Evolutionary conservation across 345 rosid species (phyloP).

Genomic region (Geranium rotundifolium): DNA sequence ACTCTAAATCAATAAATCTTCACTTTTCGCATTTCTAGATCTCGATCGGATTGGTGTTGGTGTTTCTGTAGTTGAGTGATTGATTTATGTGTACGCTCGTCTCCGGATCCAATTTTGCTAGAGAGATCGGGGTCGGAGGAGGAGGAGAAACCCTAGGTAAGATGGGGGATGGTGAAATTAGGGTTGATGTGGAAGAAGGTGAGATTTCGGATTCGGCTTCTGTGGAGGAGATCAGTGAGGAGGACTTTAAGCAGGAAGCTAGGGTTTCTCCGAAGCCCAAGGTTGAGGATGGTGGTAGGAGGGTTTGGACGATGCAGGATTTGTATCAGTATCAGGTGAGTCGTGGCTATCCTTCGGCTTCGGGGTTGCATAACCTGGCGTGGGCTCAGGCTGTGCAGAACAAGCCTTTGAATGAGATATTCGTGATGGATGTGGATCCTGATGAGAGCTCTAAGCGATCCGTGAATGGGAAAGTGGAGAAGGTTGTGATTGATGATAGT

Average conservation of each 20-base stretch:
- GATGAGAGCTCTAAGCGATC: constrained; percentile 32
- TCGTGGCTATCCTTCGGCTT: constrained; percentile 46
- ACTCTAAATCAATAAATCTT: background rate
- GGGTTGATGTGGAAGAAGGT: constrained; percentile 73
- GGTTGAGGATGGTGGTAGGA: constrained; percentile 20
- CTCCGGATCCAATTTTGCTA: constrained; percentile 19
- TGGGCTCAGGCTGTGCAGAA: constrained; percentile 99
- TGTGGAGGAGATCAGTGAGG: constrained; percentile 57
- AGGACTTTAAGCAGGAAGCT: constrained; percentile 44
- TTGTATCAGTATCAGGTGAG: constrained; percentile 43
- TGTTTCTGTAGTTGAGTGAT: background rate
- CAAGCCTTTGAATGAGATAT: constrained; percentile 49
- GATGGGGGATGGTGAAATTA: constrained; percentile 33
- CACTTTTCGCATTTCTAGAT: background rate
- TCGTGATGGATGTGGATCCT: constrained; percentile 39
- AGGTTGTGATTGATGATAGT: constrained; percentile 49
- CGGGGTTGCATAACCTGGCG: constrained; percentile 67
- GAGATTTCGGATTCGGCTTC: constrained; percentile 72
- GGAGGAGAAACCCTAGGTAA: constrained; percentile 18
- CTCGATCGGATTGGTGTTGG: background rate
- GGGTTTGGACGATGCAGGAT: constrained; percentile 87
- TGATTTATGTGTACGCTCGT: constrained; percentile 9
- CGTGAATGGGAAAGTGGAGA: constrained; percentile 11
- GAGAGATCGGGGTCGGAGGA: background rate
- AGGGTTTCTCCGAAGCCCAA: constrained; percentile 21